Conservation (phyloP, 306 rosid species). For the Lathyrus oleraceus region DNA sequence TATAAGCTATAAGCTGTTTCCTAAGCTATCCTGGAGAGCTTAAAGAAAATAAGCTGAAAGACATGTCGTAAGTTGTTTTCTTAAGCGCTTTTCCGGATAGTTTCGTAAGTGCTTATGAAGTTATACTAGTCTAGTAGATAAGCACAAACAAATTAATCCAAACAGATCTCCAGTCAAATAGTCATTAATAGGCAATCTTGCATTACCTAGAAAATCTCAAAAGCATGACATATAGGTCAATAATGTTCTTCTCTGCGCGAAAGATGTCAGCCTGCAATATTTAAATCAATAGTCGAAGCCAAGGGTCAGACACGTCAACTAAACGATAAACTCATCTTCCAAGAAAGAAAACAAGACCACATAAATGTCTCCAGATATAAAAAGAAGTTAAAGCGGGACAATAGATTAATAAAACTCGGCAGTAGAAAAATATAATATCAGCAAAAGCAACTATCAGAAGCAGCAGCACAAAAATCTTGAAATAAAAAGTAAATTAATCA, state of each 20-base stretch:
- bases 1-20: not conserved
- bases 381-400: constrained; percentile 24
- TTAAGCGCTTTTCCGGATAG: not conserved
- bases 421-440: constrained; percentile 17
- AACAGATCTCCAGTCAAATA: not conserved
- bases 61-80: not conserved
- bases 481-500: not conserved
- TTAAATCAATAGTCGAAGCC: constrained; percentile 29
- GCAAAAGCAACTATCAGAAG: constrained; percentile 6
- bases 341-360: constrained; percentile 7
- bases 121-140: not conserved
- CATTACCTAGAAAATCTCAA: constrained; percentile 87
- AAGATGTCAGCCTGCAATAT: constrained; percentile 84
- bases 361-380: not conserved
- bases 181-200: not conserved
- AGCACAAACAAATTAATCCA: not conserved
- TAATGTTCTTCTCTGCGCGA: constrained; percentile 78
- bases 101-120: not conserved
- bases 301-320: constrained; percentile 14
- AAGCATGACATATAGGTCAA: constrained; percentile 91
- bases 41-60: not conserved
- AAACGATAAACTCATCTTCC: constrained; percentile 6
- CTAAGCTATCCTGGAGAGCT: not conserved
- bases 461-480: constrained; percentile 10
- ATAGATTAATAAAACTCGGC: constrained; percentile 12